These are phyloP conservation scores for Fagopyrum tataricum DNA, from an alignment of 148 eudicot genomes.

Conservation along the genomic window DNA sequence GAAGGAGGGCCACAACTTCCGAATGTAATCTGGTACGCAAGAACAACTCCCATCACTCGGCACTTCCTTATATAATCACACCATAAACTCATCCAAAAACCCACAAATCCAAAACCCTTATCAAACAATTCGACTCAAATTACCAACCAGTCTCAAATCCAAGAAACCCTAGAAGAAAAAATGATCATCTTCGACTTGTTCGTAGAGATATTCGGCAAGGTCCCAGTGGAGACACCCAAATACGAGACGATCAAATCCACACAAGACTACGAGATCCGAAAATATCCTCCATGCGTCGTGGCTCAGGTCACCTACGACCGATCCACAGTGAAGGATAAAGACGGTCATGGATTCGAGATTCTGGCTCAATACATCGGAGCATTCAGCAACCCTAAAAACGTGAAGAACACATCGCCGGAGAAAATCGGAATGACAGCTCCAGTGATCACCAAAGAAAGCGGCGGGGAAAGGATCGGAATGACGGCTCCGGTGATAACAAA, in stretches of 20 bases:
- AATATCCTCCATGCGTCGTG: slow-evolving; percentile 41
- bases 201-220: slow-evolving; percentile 40
- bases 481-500: slow-evolving; percentile 34
- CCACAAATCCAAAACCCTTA: background rate
- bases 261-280: slow-evolving; percentile 60
- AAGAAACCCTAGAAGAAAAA: background rate
- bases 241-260: slow-evolving; percentile 39
- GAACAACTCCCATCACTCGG: background rate
- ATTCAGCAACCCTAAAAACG: slow-evolving; percentile 41
- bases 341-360: slow-evolving; percentile 51
- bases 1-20: background rate
- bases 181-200: background rate
- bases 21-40: background rate
- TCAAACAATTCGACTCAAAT: too few species aligned
- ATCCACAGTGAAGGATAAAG: slow-evolving; percentile 47
- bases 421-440: too few species aligned
- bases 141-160: too few species aligned
- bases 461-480: slow-evolving; percentile 30
- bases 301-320: slow-evolving; percentile 68
- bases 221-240: slow-evolving; percentile 53
- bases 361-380: slow-evolving; percentile 78
- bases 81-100: background rate
- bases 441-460: too few species aligned
- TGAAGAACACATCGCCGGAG: slow-evolving; percentile 37
- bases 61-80: background rate